Percentiles rank a stretch among this genome's conserved stretches.
phyloP scores from a whole-genome alignment of 371 early-diverging fungal species.

The Mucor saturninus region DNA sequence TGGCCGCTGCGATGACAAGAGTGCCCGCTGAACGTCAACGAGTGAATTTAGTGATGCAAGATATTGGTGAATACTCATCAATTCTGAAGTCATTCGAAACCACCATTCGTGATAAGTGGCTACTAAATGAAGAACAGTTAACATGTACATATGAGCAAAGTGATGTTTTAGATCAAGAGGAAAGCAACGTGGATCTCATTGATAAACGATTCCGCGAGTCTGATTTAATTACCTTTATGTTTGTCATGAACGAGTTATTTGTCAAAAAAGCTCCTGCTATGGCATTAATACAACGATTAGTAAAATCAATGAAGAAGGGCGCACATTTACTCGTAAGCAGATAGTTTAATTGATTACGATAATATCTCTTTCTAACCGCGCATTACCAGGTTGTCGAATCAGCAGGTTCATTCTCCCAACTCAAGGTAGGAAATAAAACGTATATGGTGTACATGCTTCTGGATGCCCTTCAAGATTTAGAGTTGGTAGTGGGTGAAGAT shows the following conservation, averaged over 20 bases:
- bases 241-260: conserved; percentile 91
- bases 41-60: conserved; percentile 66
- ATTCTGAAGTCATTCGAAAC: conserved; percentile 43
- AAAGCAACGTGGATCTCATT: conserved; percentile 17
- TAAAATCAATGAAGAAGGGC: conserved; percentile 70
- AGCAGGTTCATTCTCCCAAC: conserved; percentile 92
- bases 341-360: not conserved
- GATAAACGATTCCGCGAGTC: conserved; percentile 58
- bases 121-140: conserved; percentile 36
- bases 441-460: conserved; percentile 90
- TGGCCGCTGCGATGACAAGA: conserved; percentile 76
- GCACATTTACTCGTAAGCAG: conserved; percentile 69
- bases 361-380: too few relatives aligned
- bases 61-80: conserved; percentile 71
- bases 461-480: conserved; percentile 80
- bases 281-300: conserved; percentile 71
- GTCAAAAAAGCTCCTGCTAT: conserved; percentile 78
- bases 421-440: conserved; percentile 72
- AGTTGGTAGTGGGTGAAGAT: conserved; percentile 69
- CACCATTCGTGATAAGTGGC: conserved; percentile 37
- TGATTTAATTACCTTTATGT: conserved; percentile 84
- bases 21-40: conserved; percentile 51
- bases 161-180: conserved; percentile 48
- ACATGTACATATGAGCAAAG: conserved; percentile 43
- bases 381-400: conserved; percentile 79